phyloP scores from a whole-genome alignment of 2,329 filamentous ascomycete genomes.

The Monosporascus sp. region DNA sequence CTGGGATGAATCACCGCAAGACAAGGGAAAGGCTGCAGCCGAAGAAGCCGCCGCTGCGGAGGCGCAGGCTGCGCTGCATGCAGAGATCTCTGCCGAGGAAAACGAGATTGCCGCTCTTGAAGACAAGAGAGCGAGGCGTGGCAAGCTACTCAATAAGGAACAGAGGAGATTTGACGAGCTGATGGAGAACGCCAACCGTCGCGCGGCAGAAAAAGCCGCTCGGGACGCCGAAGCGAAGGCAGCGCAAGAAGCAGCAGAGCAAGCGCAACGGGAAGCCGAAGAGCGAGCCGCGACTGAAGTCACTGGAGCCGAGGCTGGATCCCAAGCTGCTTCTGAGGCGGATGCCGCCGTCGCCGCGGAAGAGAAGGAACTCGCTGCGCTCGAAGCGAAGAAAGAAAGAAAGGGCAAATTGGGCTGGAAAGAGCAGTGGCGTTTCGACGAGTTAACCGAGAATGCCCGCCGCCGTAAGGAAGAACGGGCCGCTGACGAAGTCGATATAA shows the following conservation, averaged over 20 bases:
- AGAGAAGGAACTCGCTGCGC: slow-evolving; percentile 1
- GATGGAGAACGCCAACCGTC: slow-evolving; percentile 25
- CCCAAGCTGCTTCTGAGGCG: slow-evolving; percentile 5
- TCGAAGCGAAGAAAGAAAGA: slow-evolving; percentile 26
- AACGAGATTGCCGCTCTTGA: slow-evolving; percentile 27
- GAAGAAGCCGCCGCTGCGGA: slow-evolving; percentile 15
- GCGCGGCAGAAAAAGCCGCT: slow-evolving; percentile 29
- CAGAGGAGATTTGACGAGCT: slow-evolving; percentile 30
- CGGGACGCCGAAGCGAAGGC: slow-evolving; percentile 33
- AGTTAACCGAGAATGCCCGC: slow-evolving; percentile 23
- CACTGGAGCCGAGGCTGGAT: slow-evolving; percentile 13
- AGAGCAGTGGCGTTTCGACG: slow-evolving; percentile 21
- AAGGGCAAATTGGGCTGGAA: slow-evolving; percentile 32
- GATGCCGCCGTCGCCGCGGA: slow-evolving; percentile 6
- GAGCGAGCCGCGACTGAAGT: slow-evolving; percentile 1
- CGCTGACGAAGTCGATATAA: slow-evolving; percentile 33
- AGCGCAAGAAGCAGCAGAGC: slow-evolving; percentile 16
- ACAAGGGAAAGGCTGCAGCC: slow-evolving; percentile 34
- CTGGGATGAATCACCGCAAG: slow-evolving; percentile 33
- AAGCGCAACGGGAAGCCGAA: slow-evolving; percentile 1
- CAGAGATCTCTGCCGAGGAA: slow-evolving; percentile 35
- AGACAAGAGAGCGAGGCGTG: slow-evolving; percentile 21
- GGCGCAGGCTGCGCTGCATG: slow-evolving; percentile 11
- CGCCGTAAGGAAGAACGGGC: slow-evolving; percentile 28
- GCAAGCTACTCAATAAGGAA: slow-evolving; percentile 24